A percentile compares a stretch with the other conserved stretches of the same genome.
phyloP scores from a whole-genome alignment of 495 filamentous ascomycete genomes.

The Rhizodiscina lignyota region DNA sequence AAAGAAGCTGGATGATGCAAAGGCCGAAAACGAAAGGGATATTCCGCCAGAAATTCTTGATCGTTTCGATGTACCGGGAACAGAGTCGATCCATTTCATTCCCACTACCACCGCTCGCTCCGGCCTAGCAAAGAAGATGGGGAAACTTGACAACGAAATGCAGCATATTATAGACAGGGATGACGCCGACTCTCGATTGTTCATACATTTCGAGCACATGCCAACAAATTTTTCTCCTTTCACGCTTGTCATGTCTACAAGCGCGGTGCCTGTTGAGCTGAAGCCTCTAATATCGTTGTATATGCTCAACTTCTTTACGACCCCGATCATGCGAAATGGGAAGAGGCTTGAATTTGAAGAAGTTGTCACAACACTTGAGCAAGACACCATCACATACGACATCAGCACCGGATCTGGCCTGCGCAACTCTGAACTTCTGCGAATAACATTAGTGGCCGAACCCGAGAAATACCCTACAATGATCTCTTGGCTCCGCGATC shows the following conservation, averaged over 20 bases:
- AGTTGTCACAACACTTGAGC: constrained; percentile 75
- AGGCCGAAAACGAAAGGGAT: constrained; percentile 63
- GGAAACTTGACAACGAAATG: constrained; percentile 43
- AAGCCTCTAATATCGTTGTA: constrained; percentile 75
- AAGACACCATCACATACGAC: constrained; percentile 71
- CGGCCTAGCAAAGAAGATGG: constrained; percentile 57
- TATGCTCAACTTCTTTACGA: constrained; percentile 84
- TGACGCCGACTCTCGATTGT: constrained; percentile 46
- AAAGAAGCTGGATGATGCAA: constrained; percentile 61
- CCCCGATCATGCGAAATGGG: constrained; percentile 65
- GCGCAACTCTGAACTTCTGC: constrained; percentile 63
- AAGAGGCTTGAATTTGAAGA: constrained; percentile 74
- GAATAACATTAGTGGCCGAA: constrained; percentile 71
- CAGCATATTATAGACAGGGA: constrained; percentile 66
- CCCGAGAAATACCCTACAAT: constrained; percentile 69
- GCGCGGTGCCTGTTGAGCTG: constrained; percentile 52
- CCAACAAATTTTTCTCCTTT: constrained; percentile 79
- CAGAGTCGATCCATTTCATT: constrained; percentile 86
- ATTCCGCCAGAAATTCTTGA: constrained; percentile 64
- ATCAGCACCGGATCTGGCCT: constrained; percentile 48
- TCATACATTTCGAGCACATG: constrained; percentile 94
- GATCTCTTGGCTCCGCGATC: constrained; percentile 70
- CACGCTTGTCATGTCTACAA: constrained; percentile 62
- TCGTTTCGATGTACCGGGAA: constrained; percentile 62
- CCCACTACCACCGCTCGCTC: constrained; percentile 73